Evolutionary conservation across 2,329 filamentous ascomycete genomes (phyloP).

Genomic region (Macrophomina tecta): DNA sequence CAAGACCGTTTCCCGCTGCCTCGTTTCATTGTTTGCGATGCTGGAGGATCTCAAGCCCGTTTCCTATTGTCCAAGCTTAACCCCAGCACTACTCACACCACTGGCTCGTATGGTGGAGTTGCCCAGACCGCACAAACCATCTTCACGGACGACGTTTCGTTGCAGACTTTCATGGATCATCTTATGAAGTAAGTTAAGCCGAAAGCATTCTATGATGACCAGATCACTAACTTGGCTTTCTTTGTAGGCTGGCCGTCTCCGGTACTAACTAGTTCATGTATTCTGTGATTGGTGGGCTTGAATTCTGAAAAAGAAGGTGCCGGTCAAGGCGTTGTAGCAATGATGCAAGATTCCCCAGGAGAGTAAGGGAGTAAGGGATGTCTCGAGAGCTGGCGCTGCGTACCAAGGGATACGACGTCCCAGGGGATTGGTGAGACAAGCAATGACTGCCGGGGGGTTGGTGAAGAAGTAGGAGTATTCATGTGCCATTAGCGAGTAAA

Average conservation of each 20-base stretch:
- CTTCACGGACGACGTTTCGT: constrained; percentile 96
- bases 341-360: background rate
- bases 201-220: background rate
- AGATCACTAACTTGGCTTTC: background rate
- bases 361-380: background rate
- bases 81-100: constrained; percentile 95
- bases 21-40: constrained; percentile 97
- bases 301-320: background rate
- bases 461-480: background rate
- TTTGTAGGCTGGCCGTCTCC: constrained; percentile 29
- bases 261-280: constrained; percentile 17
- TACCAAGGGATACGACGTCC: too few species aligned
- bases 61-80: constrained; percentile 98
- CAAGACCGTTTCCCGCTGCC: constrained; percentile 97
- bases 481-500: constrained; percentile 26
- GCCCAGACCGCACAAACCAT: constrained; percentile 94
- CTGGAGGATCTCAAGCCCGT: constrained; percentile 96
- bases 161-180: constrained; percentile 99
- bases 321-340: background rate
- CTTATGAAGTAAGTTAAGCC: constrained; percentile 76
- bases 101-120: constrained; percentile 87
- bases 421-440: background rate
- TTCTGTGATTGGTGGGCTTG: background rate
- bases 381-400: background rate
- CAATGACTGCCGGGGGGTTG: background rate